Evolutionary conservation across 805 yeast species (phyloP).

Genomic region (fission yeast (Schizosaccharomyces pombe)): DNA sequence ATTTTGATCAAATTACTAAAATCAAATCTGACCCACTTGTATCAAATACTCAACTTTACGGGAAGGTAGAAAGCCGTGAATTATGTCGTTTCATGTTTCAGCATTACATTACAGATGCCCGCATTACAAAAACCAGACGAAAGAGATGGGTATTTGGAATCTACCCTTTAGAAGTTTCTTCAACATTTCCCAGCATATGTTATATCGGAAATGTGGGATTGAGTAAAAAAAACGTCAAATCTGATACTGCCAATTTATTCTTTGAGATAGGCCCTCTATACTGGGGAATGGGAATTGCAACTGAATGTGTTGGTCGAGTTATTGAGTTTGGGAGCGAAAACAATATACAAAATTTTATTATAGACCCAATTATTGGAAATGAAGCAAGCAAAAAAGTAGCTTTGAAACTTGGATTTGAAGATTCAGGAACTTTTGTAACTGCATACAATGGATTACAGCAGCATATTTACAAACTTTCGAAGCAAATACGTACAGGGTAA

Average conservation of each 20-base stretch:
- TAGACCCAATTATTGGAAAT: background rate
- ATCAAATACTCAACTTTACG: background rate
- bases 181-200: background rate
- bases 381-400: background rate
- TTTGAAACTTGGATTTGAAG: background rate
- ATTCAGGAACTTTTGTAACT: background rate
- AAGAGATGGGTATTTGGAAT: constrained; percentile 1
- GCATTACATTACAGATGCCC: background rate
- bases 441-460: background rate
- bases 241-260: background rate
- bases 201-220: background rate
- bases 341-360: background rate
- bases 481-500: background rate
- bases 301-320: background rate
- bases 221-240: background rate
- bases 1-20: background rate
- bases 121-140: background rate
- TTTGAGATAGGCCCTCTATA: background rate
- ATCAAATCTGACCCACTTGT: background rate
- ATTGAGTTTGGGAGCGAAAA: background rate
- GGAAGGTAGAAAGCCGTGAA: background rate
- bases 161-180: background rate
- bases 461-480: background rate
- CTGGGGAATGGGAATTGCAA: background rate
- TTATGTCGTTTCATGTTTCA: background rate